Conservation (phyloP, 2,329 filamentous ascomycete genomes). For the Bipolaris sorokiniana region DNA sequence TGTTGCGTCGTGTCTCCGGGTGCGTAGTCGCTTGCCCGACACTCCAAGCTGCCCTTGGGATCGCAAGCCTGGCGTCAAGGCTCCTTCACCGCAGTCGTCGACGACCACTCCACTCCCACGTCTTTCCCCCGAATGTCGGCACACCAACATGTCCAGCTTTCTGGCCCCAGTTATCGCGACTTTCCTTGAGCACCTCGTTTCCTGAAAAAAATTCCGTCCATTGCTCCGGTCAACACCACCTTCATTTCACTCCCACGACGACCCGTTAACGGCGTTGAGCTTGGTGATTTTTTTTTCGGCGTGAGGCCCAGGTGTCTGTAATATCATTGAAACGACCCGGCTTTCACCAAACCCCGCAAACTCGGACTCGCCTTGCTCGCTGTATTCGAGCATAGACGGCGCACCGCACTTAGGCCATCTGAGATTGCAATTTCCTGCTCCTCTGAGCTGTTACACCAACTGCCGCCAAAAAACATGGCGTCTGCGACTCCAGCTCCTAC, state of each 20-base stretch:
- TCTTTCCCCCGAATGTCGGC: constrained; percentile 51
- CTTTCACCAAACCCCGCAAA: not conserved
- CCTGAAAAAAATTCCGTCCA: constrained; percentile 44
- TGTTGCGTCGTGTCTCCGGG: constrained; percentile 14
- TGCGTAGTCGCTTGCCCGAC: constrained; percentile 18
- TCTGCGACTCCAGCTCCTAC: constrained; percentile 38
- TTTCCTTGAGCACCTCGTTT: constrained; percentile 61
- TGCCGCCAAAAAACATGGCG: constrained; percentile 33
- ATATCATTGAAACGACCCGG: constrained; percentile 1
- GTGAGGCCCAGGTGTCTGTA: constrained; percentile 8
- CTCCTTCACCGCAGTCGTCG: constrained; percentile 21
- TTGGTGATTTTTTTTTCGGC: constrained; percentile 26
- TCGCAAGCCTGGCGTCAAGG: constrained; percentile 20
- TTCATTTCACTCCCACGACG: constrained; percentile 38
- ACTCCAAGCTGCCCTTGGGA: constrained; percentile 17
- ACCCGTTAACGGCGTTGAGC: constrained; percentile 32
- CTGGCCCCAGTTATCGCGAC: constrained; percentile 54
- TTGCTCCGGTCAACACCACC: constrained; percentile 34
- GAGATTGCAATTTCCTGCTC: constrained; percentile 14
- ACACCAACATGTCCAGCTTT: constrained; percentile 58
- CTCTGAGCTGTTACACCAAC: constrained; percentile 14
- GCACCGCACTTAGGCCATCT: constrained; percentile 8
- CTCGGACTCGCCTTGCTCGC: constrained; percentile 3
- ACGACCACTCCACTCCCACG: constrained; percentile 22
- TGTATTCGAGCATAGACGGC: constrained; percentile 9